Conservation (phyloP, 2,329 filamentous ascomycete genomes). For the Pezicula neosporulosa region DNA sequence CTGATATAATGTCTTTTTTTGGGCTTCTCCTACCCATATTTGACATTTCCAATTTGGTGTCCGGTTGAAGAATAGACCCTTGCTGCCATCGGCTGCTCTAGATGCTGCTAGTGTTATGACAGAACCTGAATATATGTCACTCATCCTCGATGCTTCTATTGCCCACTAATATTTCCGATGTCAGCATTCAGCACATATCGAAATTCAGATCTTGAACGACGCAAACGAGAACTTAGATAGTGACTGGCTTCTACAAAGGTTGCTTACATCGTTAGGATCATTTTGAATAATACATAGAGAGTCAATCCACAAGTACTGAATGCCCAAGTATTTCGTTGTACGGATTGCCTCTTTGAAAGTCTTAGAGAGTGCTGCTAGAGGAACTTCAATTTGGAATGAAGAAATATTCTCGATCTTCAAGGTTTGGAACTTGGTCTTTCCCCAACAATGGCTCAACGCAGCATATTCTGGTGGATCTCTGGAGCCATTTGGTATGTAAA, state of each 20-base stretch:
- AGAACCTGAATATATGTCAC: slow-evolving; percentile 11
- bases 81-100: slow-evolving; percentile 4
- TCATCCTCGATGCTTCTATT: slow-evolving; percentile 12
- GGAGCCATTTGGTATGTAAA: neutral
- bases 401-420: slow-evolving; percentile 4
- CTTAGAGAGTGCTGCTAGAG: slow-evolving; percentile 9
- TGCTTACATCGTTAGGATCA: slow-evolving; percentile 8
- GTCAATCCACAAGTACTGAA: slow-evolving; percentile 26
- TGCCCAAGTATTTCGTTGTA: slow-evolving; percentile 9
- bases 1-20: neutral
- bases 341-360: slow-evolving; percentile 22
- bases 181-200: neutral
- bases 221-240: neutral
- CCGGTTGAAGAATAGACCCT: slow-evolving; percentile 8
- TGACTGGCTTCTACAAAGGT: neutral
- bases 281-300: slow-evolving; percentile 24
- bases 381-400: slow-evolving; percentile 6
- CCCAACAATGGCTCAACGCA: slow-evolving; percentile 13
- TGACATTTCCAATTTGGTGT: neutral
- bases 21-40: neutral
- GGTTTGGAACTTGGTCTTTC: neutral
- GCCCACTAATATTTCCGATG: slow-evolving; percentile 6
- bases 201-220: neutral
- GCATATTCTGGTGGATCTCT: slow-evolving; percentile 4
- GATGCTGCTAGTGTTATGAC: slow-evolving; percentile 17